Evolutionary conservation across 345 rosid genomes (phyloP).

Genomic region (Euphorbia pulcherrima): DNA sequence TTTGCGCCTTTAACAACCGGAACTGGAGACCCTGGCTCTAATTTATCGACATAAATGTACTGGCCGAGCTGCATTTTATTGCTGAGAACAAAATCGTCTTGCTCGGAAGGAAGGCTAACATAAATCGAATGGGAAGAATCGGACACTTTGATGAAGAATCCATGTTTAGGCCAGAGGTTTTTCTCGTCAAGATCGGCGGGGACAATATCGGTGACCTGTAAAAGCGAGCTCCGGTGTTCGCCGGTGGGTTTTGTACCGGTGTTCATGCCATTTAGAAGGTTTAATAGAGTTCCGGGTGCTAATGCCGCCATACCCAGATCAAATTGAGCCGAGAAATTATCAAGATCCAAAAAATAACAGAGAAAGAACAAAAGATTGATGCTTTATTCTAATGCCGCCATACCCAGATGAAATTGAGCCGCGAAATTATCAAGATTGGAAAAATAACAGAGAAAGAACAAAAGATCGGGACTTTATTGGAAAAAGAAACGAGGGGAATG

Average conservation of each 20-base stretch:
- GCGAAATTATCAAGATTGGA: background rate
- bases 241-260: constrained; percentile 77
- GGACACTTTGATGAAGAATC: constrained; percentile 87
- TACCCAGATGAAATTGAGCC: constrained; percentile 15
- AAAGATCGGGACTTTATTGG: background rate
- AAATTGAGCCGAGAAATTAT: background rate
- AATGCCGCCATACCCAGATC: constrained; percentile 55
- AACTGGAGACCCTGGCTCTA: constrained; percentile 92
- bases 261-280: constrained; percentile 78
- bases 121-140: constrained; percentile 92
- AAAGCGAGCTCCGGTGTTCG: constrained; percentile 80
- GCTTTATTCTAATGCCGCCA: constrained; percentile 59
- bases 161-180: constrained; percentile 79
- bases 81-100: constrained; percentile 78
- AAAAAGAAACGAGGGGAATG: background rate
- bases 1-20: constrained; percentile 77
- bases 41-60: constrained; percentile 71
- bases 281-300: constrained; percentile 76
- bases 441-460: no score
- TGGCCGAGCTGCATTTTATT: constrained; percentile 93
- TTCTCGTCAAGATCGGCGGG: constrained; percentile 95
- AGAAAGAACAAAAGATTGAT: no score
- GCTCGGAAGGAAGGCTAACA: constrained; percentile 78
- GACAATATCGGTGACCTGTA: constrained; percentile 90
- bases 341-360: background rate